Evolutionary conservation across 202 grass and related monocot genomes (phyloP).

Genomic region (Zizania palustris): DNA sequence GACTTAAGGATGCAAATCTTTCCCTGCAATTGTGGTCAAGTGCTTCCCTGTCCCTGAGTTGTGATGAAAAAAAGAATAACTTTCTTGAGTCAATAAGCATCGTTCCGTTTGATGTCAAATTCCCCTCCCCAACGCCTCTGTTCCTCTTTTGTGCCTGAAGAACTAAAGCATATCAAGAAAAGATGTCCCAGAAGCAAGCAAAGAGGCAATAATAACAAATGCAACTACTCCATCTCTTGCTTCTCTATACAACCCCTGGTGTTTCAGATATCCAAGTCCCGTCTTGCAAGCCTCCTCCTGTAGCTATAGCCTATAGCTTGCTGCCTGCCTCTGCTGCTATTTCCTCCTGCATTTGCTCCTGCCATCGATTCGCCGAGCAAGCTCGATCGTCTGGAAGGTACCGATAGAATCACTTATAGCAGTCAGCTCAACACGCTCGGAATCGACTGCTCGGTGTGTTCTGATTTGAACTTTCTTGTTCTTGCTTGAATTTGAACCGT

Average conservation of each 20-base stretch:
- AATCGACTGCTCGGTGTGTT: too few species aligned
- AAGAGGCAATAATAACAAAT: slow-evolving; percentile 11
- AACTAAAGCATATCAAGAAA: slow-evolving; percentile 27
- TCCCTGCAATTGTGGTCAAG: slow-evolving; percentile 7
- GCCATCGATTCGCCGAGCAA: background rate
- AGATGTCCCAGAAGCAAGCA: slow-evolving; percentile 42
- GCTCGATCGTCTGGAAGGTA: slow-evolving; percentile 2
- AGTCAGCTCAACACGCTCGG: slow-evolving; percentile 4
- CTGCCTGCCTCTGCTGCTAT: background rate
- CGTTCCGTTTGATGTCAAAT: slow-evolving; percentile 10
- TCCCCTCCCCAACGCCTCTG: background rate
- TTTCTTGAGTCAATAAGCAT: slow-evolving; percentile 40
- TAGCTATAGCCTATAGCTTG: background rate
- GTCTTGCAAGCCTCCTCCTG: slow-evolving; percentile 36
- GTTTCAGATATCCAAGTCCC: slow-evolving; percentile 50
- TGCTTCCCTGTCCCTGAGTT: slow-evolving; percentile 22
- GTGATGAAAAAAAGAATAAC: slow-evolving; percentile 20
- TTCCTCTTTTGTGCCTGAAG: slow-evolving; percentile 21
- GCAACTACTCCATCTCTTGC: slow-evolving; percentile 58
- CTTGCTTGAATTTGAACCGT: slow-evolving; percentile 22
- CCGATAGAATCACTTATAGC: background rate
- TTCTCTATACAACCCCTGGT: slow-evolving; percentile 33
- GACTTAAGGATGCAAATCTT: slow-evolving; percentile 17
- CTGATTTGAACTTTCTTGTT: background rate
- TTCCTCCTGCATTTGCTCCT: slow-evolving; percentile 2